Base-by-base conservation (phyloP, 108 stramenopile species). In the Skeletonema potamos region DNA sequence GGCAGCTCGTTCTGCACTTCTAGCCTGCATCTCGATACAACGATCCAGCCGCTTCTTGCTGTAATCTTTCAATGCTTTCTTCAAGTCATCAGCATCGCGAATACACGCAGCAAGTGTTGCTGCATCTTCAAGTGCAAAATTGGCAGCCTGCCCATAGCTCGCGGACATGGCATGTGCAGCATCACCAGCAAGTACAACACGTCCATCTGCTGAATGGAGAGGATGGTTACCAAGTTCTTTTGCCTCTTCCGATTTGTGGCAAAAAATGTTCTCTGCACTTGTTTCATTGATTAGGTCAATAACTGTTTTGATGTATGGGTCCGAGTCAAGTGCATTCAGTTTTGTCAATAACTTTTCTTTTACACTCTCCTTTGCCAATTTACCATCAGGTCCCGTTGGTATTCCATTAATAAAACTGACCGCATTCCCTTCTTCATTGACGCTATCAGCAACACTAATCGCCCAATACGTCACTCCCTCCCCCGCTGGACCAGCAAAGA, bases 401-500 rank as follows among this genome's bases (percentile, higher is more conserved):
- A 51, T 0, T 22, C 22, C 48, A 51, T 51, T 20, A 0, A 22
- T 24, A 22, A 51, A 51, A 0, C 17, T 60, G 18, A 22, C 48
- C 20, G 48, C 20, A 64, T 22, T 54, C 26, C 18, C 26, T 51
- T 61, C 59, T 3, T 64, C 63, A 57, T 17, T 56, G 22, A 22
- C 48, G 13, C 15, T 57, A 64, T 64, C 63, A 0, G 63, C 63
- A 26, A 64, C 55, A 27, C 41, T 46, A 28, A 64, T 57, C 10
- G 63, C 63, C 63, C 63, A 64, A 37, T 64, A 64, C 1, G 63
- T 64, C 26, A 20, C 6, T 0, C 46, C 63, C 10, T 64, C 51
- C 7, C 63, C 63, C 7, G 63, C 63, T 56, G 63, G 63, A 28
- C 63, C 63, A 57, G 63, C 63, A 56, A 64, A 64, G n/a, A 54